phyloP scores from a whole-genome alignment of 2,329 filamentous ascomycete species.

The Cytospora chrysosperma region DNA sequence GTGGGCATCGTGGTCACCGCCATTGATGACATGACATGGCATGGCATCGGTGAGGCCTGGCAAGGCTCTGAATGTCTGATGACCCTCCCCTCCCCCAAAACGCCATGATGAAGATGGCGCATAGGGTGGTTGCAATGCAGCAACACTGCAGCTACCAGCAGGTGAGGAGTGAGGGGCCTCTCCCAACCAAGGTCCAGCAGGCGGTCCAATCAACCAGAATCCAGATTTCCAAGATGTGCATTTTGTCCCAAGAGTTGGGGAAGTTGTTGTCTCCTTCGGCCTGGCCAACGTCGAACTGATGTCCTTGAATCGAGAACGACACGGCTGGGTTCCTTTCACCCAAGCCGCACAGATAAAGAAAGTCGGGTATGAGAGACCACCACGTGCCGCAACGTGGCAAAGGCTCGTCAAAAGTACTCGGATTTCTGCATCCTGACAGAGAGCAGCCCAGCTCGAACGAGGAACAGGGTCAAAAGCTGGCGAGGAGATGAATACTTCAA shows the following conservation, averaged over 20 bases:
- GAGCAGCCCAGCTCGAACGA: background rate
- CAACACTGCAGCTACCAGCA: conserved; percentile 1
- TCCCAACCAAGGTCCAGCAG: background rate
- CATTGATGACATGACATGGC: background rate
- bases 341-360: background rate
- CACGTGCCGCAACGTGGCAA: background rate
- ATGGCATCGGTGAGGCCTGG: conserved; percentile 1
- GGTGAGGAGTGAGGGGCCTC: background rate
- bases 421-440: background rate
- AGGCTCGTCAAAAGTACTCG: background rate
- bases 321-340: background rate
- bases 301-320: conserved; percentile 1
- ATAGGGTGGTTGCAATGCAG: conserved; percentile 9
- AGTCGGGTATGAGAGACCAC: background rate
- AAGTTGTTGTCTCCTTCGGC: background rate
- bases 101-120: too few relatives aligned
- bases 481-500: background rate
- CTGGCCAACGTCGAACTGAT: conserved; percentile 1
- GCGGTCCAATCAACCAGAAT: background rate
- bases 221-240: background rate
- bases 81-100: too few relatives aligned
- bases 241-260: background rate
- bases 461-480: background rate
- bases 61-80: background rate
- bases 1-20: background rate